Percentiles rank a stretch among this genome's conserved stretches.
Conservation (phyloP, 768 basidiomycete genomes). For the Collybiopsis confluens region DNA sequence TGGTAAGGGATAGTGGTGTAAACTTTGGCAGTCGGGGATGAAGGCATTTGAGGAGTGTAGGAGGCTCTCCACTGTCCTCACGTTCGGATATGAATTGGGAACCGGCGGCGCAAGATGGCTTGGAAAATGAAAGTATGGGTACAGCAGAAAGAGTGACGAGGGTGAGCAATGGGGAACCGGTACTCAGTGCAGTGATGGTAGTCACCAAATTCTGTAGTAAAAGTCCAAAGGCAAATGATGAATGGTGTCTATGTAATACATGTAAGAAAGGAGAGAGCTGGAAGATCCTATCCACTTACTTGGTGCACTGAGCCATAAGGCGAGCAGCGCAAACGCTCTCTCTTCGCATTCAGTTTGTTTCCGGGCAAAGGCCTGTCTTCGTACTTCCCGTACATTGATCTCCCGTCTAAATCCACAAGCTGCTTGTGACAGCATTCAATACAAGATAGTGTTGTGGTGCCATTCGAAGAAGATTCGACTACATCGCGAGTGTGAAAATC, state of each 20-base stretch:
- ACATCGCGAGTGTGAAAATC: no score
- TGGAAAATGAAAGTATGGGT: slow-evolving; percentile 67
- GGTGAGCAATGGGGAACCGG: slow-evolving; percentile 76
- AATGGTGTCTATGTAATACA: slow-evolving; percentile 74
- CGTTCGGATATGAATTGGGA: slow-evolving; percentile 71
- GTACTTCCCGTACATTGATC: slow-evolving; percentile 62
- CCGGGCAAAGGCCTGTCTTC: slow-evolving; percentile 69
- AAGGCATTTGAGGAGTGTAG: slow-evolving; percentile 79
- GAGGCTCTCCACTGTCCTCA: slow-evolving; percentile 60
- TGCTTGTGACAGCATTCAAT: slow-evolving; percentile 70
- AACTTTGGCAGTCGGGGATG: slow-evolving; percentile 86
- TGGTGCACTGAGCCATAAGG: slow-evolving; percentile 7
- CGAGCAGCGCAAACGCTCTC: slow-evolving; percentile 5
- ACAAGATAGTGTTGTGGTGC: no score
- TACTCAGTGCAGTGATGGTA: slow-evolving; percentile 65
- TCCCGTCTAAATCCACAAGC: slow-evolving; percentile 90
- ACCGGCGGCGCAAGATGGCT: slow-evolving; percentile 66
- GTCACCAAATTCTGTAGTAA: slow-evolving; percentile 81
- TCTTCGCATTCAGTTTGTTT: slow-evolving; percentile 66
- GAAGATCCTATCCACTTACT: not conserved
- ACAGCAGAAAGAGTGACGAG: slow-evolving; percentile 90
- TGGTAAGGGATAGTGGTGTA: slow-evolving; percentile 60
- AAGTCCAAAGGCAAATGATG: slow-evolving; percentile 74
- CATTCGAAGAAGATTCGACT: no score
- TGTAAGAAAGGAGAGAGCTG: slow-evolving; percentile 5